A percentile compares a stretch with the other conserved stretches of the same genome.
phyloP scores from a whole-genome alignment of 1,139 yeast genomes.

The Yamadazyma pseudoaaseri region DNA sequence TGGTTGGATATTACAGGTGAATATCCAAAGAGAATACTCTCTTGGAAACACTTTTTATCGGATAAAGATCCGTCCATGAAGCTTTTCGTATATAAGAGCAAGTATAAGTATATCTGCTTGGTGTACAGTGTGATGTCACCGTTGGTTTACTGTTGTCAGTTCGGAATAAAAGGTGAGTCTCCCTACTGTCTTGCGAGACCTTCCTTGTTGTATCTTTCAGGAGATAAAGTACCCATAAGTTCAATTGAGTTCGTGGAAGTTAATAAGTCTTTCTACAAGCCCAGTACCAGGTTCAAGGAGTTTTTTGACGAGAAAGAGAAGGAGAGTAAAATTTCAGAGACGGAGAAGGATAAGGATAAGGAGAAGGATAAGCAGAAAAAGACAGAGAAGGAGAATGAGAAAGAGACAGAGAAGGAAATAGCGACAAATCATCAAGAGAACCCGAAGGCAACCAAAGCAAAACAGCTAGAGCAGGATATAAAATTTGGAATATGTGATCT shows the following conservation, averaged over 20 bases:
- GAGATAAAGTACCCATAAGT: conserved; percentile 12
- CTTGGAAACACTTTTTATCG: conserved; percentile 70
- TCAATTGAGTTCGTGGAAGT: conserved; percentile 11
- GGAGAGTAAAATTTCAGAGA: neutral
- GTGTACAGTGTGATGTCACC: conserved; percentile 44
- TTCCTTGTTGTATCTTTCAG: conserved; percentile 11
- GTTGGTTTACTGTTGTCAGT: conserved; percentile 40
- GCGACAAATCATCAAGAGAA: neutral
- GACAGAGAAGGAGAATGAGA: conserved; percentile 1
- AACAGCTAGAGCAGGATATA: conserved; percentile 20
- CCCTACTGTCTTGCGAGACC: conserved; percentile 28
- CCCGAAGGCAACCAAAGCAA: neutral
- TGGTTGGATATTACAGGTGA: conserved; percentile 33
- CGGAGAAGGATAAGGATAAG: too few species aligned
- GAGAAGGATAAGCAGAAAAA: neutral
- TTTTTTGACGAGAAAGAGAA: conserved; percentile 1
- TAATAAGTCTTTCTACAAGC: conserved; percentile 8
- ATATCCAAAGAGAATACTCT: conserved; percentile 40
- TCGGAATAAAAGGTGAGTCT: conserved; percentile 35
- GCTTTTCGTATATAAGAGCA: conserved; percentile 26
- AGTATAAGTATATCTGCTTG: conserved; percentile 28
- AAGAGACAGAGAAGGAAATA: neutral
- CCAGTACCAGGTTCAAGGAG: conserved; percentile 1
- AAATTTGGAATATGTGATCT: conserved; percentile 26
- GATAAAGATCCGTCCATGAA: conserved; percentile 56